Evolutionary conservation across 768 basidiomycete species (phyloP).

Genomic region (Exidia glandulosa): DNA sequence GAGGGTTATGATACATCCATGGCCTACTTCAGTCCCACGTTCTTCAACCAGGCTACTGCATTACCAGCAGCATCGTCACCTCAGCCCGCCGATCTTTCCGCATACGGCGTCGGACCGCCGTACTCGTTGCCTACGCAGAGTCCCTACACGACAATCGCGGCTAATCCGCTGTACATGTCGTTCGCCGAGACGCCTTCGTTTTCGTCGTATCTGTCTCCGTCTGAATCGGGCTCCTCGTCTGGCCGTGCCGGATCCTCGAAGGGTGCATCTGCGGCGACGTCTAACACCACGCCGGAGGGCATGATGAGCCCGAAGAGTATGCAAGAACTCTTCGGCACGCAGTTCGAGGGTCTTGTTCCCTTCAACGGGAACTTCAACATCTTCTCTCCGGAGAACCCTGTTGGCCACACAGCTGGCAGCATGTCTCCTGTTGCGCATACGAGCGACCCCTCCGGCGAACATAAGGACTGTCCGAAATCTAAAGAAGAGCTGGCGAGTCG

Average conservation of each 20-base stretch:
- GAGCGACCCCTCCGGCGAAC: conserved; percentile 11
- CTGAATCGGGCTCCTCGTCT: conserved; percentile 15
- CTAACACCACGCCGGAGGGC: background rate
- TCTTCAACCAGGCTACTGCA: conserved; percentile 16
- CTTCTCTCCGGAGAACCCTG: conserved; percentile 16
- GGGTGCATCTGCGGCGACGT: background rate
- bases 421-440: conserved; percentile 15
- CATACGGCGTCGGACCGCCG: conserved; percentile 31
- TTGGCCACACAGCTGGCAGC: conserved; percentile 6
- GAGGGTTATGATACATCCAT: conserved; percentile 1
- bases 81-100: conserved; percentile 46
- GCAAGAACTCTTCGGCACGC: conserved; percentile 5
- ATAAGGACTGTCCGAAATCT: conserved; percentile 37
- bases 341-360: conserved; percentile 15
- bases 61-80: conserved; percentile 15
- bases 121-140: conserved; percentile 33
- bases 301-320: background rate
- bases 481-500: conserved; percentile 39
- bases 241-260: background rate
- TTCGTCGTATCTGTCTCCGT: conserved; percentile 13
- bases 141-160: conserved; percentile 70
- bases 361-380: conserved; percentile 15
- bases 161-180: conserved; percentile 79
- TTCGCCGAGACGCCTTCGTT: conserved; percentile 36
- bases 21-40: conserved; percentile 5